Conservation (phyloP, 169 alveolate species). For the Sarcocystis neurona region DNA sequence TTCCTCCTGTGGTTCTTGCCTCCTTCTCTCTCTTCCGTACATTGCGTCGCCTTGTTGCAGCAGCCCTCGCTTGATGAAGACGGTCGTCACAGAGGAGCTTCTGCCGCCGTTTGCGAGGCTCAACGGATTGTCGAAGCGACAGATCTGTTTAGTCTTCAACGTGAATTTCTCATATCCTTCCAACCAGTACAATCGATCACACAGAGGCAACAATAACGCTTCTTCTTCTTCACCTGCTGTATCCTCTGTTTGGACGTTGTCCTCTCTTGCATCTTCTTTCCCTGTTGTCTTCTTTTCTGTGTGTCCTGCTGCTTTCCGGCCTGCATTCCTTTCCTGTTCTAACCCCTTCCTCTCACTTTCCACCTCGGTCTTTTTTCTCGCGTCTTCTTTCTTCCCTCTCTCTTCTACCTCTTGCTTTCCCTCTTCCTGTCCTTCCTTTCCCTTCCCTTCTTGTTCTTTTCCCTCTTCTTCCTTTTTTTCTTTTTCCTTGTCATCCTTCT, state of each 20-base stretch:
- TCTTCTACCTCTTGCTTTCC: too few relatives aligned
- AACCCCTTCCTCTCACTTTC: background rate
- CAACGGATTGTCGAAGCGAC: background rate
- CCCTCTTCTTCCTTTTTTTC: background rate
- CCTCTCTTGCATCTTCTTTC: background rate
- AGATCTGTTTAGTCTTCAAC: background rate
- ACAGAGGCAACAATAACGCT: background rate
- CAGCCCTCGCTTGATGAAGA: background rate
- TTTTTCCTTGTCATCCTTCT: background rate
- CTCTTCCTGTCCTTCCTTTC: too few relatives aligned
- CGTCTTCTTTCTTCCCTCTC: background rate
- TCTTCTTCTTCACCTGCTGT: background rate
- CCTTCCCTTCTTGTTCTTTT: background rate
- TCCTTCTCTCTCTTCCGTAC: too few relatives aligned
- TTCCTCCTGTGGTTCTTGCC: too few relatives aligned
- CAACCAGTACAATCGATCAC: background rate
- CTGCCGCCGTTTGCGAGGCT: conserved; percentile 15
- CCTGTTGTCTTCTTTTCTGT: background rate
- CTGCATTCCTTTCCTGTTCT: background rate
- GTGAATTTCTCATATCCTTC: conserved; percentile 8
- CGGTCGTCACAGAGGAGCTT: background rate
- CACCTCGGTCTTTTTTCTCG: background rate
- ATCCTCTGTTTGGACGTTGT: background rate
- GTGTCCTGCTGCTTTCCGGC: background rate
- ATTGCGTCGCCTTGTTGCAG: too few relatives aligned